phyloP scores from a whole-genome alignment of 2,329 filamentous ascomycete genomes.

The Penicillium thymicola region DNA sequence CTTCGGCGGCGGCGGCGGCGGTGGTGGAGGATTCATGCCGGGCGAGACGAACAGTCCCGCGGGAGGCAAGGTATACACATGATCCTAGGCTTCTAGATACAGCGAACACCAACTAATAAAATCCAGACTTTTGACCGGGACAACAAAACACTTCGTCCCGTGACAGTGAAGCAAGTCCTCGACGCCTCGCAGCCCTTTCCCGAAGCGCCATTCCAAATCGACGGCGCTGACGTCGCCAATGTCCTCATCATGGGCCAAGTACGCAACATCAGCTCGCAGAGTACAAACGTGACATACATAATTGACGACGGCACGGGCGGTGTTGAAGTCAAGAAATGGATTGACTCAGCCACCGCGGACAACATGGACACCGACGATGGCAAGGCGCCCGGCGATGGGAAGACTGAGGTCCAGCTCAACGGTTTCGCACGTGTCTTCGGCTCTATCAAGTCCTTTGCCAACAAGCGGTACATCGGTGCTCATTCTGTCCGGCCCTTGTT shows the following conservation, averaged over 20 bases:
- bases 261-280: constrained; percentile 77
- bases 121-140: constrained; percentile 56
- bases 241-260: constrained; percentile 89
- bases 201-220: constrained; percentile 76
- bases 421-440: constrained; percentile 84
- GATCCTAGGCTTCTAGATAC: not conserved
- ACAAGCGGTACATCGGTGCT: constrained; percentile 76
- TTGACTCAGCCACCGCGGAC: constrained; percentile 45
- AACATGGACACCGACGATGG: constrained; percentile 45
- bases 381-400: constrained; percentile 45
- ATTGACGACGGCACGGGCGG: constrained; percentile 92
- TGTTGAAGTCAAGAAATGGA: constrained; percentile 66
- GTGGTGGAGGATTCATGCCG: constrained; percentile 59
- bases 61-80: constrained; percentile 38
- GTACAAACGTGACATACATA: constrained; percentile 87
- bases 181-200: constrained; percentile 75
- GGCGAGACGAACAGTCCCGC: constrained; percentile 50
- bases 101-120: not conserved
- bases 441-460: constrained; percentile 76
- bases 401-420: constrained; percentile 63
- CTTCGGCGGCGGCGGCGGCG: constrained; percentile 54
- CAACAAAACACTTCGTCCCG: constrained; percentile 77
- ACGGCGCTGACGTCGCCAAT: constrained; percentile 69
- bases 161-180: constrained; percentile 92
- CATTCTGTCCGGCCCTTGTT: constrained; percentile 75